Evolutionary conservation across 441 rosid genomes (phyloP), one percentile per base, ranked within the genome.

Genomic region (Populus hybrid): DNA sequence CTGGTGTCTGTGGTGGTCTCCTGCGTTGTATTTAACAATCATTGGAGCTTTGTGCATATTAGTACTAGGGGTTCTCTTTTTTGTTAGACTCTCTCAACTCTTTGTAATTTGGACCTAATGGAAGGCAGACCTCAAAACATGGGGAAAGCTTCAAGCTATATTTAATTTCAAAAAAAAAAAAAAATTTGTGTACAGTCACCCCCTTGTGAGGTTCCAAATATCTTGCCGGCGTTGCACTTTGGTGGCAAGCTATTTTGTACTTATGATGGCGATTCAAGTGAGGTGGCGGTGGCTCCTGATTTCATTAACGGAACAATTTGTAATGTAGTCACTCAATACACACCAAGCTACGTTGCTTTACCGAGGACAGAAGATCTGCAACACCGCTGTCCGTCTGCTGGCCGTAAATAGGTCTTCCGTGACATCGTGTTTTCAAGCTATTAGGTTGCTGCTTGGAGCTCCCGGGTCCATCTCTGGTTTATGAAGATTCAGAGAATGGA

Each of bases 81-180:
- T 71, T 74, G 36, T 85, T 75, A 78, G 73, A 70, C 76, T 57
- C 36, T 32, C 36, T 32, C 18, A 21, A 20, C 73, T 18, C 65
- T 34, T 66, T 79, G 82, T 86, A 80, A 64, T 79, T 26, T 81
- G 84, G 71, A 78, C 72, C 46, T 76, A 86, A 76, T 79, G 73
- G 30, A 76, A 85, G 81, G 89, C 87, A 66, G 36, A 82, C 86
- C 89, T 85, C 93, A 85, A 80, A 85, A 82, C 85, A 83, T 87
- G 91, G 72, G 85, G 90, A 72, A 71, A 73, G 80, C 79, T 74
- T 77, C 50, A 32, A 64, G 10, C 20, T 10, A 61, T 61, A 21
- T 61, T 61, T 61, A 21, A 61, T 21, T 61, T 61, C 28, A 9
- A 10, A 61, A 61, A 61, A 61, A 61, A 61, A 57, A 21, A 21